Base-by-base conservation (phyloP, 2,329 filamentous ascomycete species). In the Celoporthe dispersa region DNA sequence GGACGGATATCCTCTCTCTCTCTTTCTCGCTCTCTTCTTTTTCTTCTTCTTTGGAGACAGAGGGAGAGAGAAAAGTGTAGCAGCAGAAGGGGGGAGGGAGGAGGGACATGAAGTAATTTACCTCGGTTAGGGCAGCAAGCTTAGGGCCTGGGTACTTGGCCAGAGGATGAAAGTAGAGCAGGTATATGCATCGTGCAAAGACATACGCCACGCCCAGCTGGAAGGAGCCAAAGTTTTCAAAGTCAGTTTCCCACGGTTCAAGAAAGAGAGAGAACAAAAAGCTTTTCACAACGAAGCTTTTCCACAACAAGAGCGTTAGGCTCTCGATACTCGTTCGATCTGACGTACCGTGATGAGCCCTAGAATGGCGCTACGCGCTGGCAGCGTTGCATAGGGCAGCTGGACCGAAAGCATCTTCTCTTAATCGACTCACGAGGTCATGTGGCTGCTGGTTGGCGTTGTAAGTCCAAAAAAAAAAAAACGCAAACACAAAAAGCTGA, bases 161-260 rank as follows among this genome's bases (percentile, higher is more conserved):
- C 28, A 71, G 64, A n/a, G 67, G 70, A 44, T 71, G 70, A 8
- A 67, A 71, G 57, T 53, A 71, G 41, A 66, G 59, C 12, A 60
- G 25, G 22, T 71, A 69, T 19, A 69, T 37, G n/a, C 69, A 71
- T 64, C 51, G 67, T 37, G 51, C n/a, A 7, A 59, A 5, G 22
- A 25, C 28, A 16, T 33, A 67, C 6, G 31, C 25, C 9, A 60
- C 12, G 28, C 22, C 51, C 5, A 59, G 35, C 64, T 66, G 25
- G 12, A 16, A 39, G 5, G 37, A 11, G 2, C 9, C 35, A 59
- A 37, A 28, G 22, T 11, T 14, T 28, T 4, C 16, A 19, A 48
- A 48, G n/a, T 55, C 25, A 55, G 51, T 28, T 55, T 7, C n/a
- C 48, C 11, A 16, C 3, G 39, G 3, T 16, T 5, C 39, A 41